Percentiles rank a stretch among this genome's conserved stretches.
phyloP scores from a whole-genome alignment of 2,329 filamentous ascomycete species.

The Cytospora schulzeri region DNA sequence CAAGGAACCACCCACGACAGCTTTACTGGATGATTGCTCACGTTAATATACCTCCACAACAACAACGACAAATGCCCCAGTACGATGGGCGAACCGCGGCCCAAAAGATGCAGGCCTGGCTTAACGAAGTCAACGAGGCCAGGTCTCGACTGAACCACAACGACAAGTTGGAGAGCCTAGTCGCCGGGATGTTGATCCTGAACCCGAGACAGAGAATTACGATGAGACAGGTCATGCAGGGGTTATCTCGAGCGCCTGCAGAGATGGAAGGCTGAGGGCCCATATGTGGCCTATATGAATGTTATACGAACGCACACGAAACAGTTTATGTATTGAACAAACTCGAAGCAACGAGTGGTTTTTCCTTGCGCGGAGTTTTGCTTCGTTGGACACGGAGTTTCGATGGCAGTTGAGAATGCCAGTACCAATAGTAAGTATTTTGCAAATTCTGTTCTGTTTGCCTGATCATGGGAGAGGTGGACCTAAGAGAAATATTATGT shows the following conservation, averaged over 20 bases:
- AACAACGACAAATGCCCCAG: conserved; percentile 33
- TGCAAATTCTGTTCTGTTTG: neutral
- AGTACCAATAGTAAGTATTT: conserved; percentile 4
- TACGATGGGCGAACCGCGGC: conserved; percentile 22
- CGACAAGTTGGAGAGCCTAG: conserved; percentile 54
- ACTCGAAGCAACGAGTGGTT: neutral
- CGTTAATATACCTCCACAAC: conserved; percentile 45
- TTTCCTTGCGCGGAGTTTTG: neutral
- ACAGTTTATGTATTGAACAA: neutral
- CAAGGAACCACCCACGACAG: conserved; percentile 50
- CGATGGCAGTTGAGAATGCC: neutral
- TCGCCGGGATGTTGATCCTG: conserved; percentile 56
- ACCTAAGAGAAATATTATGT: neutral
- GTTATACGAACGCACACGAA: neutral
- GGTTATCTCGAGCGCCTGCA: conserved; percentile 39
- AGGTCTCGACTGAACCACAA: conserved; percentile 47
- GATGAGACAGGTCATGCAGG: conserved; percentile 53
- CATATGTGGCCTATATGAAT: neutral
- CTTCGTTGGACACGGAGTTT: conserved; percentile 1
- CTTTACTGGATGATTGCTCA: conserved; percentile 63
- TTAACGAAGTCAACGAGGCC: conserved; percentile 54
- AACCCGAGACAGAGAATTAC: conserved; percentile 55
- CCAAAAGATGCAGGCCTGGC: conserved; percentile 59
- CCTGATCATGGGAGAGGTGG: neutral
- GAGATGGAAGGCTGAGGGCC: conserved; percentile 35